phyloP scores from a whole-genome alignment of 2,329 filamentous ascomycete genomes.

The Phialemoniopsis sp. region DNA sequence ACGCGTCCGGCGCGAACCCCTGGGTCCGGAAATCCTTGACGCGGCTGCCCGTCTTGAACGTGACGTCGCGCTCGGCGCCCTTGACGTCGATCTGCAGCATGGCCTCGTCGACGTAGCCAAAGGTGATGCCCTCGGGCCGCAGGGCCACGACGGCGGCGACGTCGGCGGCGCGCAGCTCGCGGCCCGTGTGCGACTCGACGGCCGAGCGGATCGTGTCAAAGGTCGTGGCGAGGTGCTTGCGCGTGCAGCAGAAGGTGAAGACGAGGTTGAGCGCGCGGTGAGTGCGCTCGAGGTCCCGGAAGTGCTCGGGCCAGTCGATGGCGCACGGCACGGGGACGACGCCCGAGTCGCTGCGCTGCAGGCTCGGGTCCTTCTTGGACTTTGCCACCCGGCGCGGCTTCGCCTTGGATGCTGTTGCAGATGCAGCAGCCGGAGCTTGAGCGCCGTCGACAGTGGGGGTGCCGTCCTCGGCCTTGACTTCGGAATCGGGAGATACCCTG shows the following conservation, averaged over 20 bases:
- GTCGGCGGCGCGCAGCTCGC: constrained; percentile 67
- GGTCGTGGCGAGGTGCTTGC: constrained; percentile 88
- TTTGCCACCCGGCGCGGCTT: constrained; percentile 7
- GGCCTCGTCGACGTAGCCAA: constrained; percentile 81
- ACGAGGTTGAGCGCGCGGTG: constrained; percentile 87
- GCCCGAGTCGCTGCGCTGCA: constrained; percentile 6
- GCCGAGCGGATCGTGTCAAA: constrained; percentile 82
- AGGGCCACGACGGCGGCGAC: constrained; percentile 77
- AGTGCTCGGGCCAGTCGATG: constrained; percentile 67
- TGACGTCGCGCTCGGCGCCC: constrained; percentile 61
- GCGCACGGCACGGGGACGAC: constrained; percentile 21
- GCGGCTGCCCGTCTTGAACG: constrained; percentile 54
- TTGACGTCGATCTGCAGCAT: constrained; percentile 77
- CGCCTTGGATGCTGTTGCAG: not conserved
- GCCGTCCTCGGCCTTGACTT: not conserved
- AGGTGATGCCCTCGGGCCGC: constrained; percentile 73
- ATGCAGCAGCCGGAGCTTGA: not conserved
- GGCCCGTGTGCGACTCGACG: constrained; percentile 78
- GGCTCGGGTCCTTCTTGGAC: constrained; percentile 8
- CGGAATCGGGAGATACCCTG: too few species aligned
- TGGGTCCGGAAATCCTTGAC: constrained; percentile 42
- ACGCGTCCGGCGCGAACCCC: constrained; percentile 47
- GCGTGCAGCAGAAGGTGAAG: constrained; percentile 90
- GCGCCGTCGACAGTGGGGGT: not conserved
- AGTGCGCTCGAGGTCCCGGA: constrained; percentile 69